Evolutionary conservation across 331 rosid genomes (phyloP).

Genomic region (Cydonia oblonga): DNA sequence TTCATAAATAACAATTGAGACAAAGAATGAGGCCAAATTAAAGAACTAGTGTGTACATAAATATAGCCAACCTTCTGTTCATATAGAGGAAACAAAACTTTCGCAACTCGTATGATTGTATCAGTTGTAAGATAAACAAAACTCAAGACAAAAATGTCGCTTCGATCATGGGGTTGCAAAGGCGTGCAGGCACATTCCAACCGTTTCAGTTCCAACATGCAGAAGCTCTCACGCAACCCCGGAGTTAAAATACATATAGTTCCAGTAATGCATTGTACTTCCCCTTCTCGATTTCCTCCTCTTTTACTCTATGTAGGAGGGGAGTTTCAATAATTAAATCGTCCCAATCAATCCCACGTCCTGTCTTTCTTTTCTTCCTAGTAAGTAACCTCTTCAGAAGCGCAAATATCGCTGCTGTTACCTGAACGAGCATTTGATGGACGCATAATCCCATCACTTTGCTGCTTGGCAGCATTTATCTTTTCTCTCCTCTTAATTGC

Average conservation of each 20-base stretch:
- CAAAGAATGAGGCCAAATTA: neutral
- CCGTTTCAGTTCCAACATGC: neutral
- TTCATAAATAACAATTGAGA: neutral
- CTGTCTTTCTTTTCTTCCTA: conserved; percentile 37
- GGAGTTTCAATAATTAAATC: conserved; percentile 73
- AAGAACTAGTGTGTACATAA: neutral
- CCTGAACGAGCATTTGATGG: conserved; percentile 20
- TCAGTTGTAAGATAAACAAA: neutral
- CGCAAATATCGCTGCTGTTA: neutral
- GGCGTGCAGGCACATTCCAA: neutral
- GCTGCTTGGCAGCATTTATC: conserved; percentile 52
- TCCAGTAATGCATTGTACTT: conserved; percentile 52
- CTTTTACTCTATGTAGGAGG: conserved; percentile 61
- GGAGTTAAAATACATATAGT: conserved; percentile 49
- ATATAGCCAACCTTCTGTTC: neutral
- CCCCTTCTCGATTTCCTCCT: conserved; percentile 78
- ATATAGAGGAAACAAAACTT: neutral
- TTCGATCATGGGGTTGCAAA: neutral
- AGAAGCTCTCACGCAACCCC: conserved; percentile 22
- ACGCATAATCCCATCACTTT: conserved; percentile 39
- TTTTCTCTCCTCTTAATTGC: conserved; percentile 36
- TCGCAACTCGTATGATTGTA: neutral
- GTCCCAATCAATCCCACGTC: conserved; percentile 51
- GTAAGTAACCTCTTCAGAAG: neutral
- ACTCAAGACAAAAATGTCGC: neutral